These are phyloP conservation scores for Paecilomyces sp. DNA, from an alignment of 2,329 filamentous ascomycete genomes.

Conservation along the genomic window DNA sequence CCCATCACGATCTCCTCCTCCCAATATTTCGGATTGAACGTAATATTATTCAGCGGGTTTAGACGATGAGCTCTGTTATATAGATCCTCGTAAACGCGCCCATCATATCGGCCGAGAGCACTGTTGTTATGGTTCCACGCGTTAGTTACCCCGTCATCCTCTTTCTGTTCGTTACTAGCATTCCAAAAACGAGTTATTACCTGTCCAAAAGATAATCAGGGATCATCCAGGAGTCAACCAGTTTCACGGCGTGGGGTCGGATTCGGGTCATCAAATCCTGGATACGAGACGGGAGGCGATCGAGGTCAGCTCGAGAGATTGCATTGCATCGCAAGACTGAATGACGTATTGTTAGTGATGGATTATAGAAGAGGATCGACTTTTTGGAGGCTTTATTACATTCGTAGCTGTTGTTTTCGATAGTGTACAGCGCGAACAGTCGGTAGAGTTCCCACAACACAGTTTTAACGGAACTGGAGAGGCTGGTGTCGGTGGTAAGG, in stretches of 20 bases:
- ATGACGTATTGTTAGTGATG: not conserved
- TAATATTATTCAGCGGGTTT: constrained; percentile 45
- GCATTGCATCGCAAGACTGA: constrained; percentile 38
- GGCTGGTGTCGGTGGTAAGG: constrained; percentile 16
- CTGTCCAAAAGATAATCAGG: constrained; percentile 46
- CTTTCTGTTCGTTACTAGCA: not conserved
- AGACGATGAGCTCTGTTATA: constrained; percentile 44
- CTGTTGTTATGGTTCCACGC: constrained; percentile 17
- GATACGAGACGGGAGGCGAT: constrained; percentile 33
- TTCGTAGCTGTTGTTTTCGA: constrained; percentile 33
- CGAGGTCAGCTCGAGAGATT: constrained; percentile 34
- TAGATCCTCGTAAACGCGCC: constrained; percentile 48
- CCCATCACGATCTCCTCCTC: constrained; percentile 19
- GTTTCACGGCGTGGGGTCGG: constrained; percentile 44
- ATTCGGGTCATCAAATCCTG: constrained; percentile 42
- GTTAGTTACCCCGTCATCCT: not conserved
- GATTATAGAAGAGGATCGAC: not conserved
- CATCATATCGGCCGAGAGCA: constrained; percentile 45
- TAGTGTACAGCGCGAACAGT: constrained; percentile 42
- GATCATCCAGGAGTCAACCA: constrained; percentile 48
- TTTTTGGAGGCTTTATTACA: constrained; percentile 11
- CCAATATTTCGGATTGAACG: constrained; percentile 38
- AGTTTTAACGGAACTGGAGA: constrained; percentile 17
- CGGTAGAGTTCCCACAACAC: constrained; percentile 39
- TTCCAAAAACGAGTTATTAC: constrained; percentile 7